Evolutionary conservation across 2,329 filamentous ascomycete genomes (phyloP), one percentile per base, ranked within the genome.

Genomic region (Escovopsis sp.): DNA sequence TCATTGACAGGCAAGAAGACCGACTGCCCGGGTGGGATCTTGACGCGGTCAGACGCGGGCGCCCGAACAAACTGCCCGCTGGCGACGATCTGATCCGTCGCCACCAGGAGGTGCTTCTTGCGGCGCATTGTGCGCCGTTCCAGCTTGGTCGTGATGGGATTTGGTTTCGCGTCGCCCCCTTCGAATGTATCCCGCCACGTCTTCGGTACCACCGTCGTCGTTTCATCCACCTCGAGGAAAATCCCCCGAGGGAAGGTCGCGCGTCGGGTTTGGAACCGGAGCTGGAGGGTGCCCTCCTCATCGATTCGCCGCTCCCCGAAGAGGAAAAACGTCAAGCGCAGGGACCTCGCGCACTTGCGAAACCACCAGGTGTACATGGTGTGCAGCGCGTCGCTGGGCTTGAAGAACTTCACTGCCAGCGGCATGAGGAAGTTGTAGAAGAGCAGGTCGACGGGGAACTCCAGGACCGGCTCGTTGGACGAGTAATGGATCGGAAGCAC

Each of bases 371-470:
- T 78, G 53, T 94, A 98, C 66, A 94, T 79, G 36, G 70, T 65
- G 46, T 93, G 81, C 3, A 98, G 63, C 1, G 75, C 79, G 50
- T 93, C 81, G 35, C 83, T 85, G 2, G 88, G 87, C 51, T 81
- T 83, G 57, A 94, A 79, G 46, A 85, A 77, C 46, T 74, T 79
- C 45, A 96, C 74, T 11, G 87, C 77, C 33, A 94, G 61, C 0
- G 90, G 90, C 66, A 94, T 90, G 32, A 94, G 63, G 54, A 94
- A 93, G 57, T 96, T 96, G 67, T 94, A 98, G 53, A 96, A 90
- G 13, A 98, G 64, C 2, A 98, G 66, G 50, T 98, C 88, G 41
- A 94, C 74, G 0, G 90, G 90, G 44, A 98, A 96, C 52, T 96
- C 90, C 33, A 96, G 65, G 0, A 93, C 80, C 0, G 90, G 87